Evolutionary conservation across 768 basidiomycete species (phyloP), one percentile per base, ranked within the genome.

Genomic region (Leccinellum albellum): DNA sequence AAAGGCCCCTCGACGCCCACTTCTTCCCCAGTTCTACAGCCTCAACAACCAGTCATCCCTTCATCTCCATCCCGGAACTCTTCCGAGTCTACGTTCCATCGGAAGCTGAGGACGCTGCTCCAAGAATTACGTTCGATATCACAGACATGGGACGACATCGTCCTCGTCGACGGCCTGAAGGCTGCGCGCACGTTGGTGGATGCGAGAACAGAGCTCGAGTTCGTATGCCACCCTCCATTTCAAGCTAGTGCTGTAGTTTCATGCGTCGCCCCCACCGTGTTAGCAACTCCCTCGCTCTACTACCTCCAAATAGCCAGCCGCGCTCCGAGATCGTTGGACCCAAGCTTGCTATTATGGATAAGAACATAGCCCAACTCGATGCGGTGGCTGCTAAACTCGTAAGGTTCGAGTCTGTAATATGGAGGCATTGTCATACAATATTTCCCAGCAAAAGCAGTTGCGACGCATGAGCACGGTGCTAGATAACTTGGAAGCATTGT

Each of bases 121-220:
- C 84, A 83, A 31, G 91, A 94, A 62, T 66, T 94, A 15, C 82
- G 81, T 2, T 72, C 76, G 13, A 77, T 82, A 17, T 72, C 87
- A 9, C 77, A 82, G 56, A 88, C 85, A 52, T 96, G 93, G 93
- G 88, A 94, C 61, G 88, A 93, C 62, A 76, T 94, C 45, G 84
- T 94, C 1, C 76, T 88, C 10, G 66, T 86, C 14, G 91, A 95
- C 66, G 93, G 93, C 8, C 73, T 92, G 37, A 90, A 85, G 62
- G 82, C 88, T n/a, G 83, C 81, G 8, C 85, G 80, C 58, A 82
- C 77, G 53, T 76, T 93, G 32, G 80, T 91, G 3, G 90, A 95
- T 65, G 74, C 88, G 17, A 79, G 89, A 20, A 96, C 93, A 15
- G 89, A 92, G 66, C 79, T 96, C 59, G 88, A 92, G 93, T 94